A percentile compares a stretch with the other conserved stretches of the same genome.
phyloP scores from a whole-genome alignment of 768 basidiomycete species.

The Mrakia frigida region DNA sequence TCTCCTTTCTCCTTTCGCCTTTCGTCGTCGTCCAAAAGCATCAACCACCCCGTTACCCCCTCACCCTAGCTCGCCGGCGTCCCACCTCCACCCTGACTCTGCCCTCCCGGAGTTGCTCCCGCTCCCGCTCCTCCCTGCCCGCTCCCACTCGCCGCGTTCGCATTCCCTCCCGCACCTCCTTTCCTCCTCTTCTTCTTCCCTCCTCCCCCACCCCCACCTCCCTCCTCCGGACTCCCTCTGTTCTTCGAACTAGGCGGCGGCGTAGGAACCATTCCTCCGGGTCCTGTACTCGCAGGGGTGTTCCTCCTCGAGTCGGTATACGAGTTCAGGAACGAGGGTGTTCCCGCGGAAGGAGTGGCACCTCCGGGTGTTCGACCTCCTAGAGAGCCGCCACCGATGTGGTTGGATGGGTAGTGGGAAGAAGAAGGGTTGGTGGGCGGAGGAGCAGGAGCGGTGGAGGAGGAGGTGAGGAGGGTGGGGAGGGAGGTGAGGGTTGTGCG shows the following conservation, averaged over 20 bases:
- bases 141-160: neutral
- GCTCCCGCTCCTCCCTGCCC: neutral
- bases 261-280: conserved; percentile 24
- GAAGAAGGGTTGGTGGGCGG: neutral
- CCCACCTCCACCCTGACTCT: neutral
- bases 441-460: conserved; percentile 18
- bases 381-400: neutral
- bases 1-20: neutral
- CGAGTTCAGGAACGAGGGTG: neutral
- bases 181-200: conserved; percentile 13
- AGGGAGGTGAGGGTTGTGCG: conserved; percentile 10
- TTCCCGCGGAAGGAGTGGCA: neutral
- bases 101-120: neutral
- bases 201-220: neutral
- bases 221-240: conserved; percentile 6
- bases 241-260: conserved; percentile 18
- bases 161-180: neutral
- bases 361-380: neutral
- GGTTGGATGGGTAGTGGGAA: neutral
- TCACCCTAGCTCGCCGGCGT: neutral
- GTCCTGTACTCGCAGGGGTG: neutral
- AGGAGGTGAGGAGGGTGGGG: neutral
- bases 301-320: neutral
- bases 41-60: neutral
- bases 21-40: neutral